phyloP scores from a whole-genome alignment of 1,284 basidiomycete species.

The Cutaneotrichosporon sp. region DNA sequence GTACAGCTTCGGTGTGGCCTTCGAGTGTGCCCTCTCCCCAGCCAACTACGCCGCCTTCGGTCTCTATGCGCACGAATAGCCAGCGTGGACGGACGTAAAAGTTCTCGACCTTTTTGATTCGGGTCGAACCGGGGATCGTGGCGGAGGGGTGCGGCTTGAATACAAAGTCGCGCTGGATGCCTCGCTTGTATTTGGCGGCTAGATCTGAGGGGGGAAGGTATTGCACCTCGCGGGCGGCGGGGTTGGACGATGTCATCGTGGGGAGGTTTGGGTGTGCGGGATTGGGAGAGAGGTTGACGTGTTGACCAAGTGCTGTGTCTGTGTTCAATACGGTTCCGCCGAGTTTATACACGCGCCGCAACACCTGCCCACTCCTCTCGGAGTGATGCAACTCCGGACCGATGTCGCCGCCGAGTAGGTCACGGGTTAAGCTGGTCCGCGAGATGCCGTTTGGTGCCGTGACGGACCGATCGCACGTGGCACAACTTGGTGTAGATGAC shows the following conservation, averaged over 20 bases:
- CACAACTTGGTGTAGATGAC: too few relatives aligned
- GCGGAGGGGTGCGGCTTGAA: constrained; percentile 34
- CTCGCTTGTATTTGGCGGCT: constrained; percentile 40
- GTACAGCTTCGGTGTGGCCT: constrained; percentile 68
- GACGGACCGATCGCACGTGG: too few relatives aligned
- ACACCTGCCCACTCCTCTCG: too few relatives aligned
- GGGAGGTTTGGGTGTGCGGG: too few relatives aligned
- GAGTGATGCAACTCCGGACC: too few relatives aligned
- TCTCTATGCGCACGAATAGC: constrained; percentile 73
- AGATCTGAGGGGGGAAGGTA: constrained; percentile 47
- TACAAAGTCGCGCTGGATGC: constrained; percentile 36
- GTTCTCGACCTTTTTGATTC: constrained; percentile 51
- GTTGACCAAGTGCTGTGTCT: too few relatives aligned
- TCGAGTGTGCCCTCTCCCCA: constrained; percentile 59
- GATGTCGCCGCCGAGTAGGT: too few relatives aligned
- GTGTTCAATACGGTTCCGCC: too few relatives aligned
- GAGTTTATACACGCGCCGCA: too few relatives aligned
- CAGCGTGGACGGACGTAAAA: constrained; percentile 73
- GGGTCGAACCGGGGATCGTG: constrained; percentile 27
- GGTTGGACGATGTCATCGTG: not conserved
- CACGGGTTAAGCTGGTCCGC: too few relatives aligned
- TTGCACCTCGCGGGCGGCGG: constrained; percentile 33
- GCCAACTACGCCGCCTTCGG: constrained; percentile 65
- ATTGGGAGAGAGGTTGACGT: too few relatives aligned
- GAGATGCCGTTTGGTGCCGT: too few relatives aligned